These are phyloP conservation scores for Arthrobotrys megalospora DNA, from an alignment of 2,329 filamentous ascomycete species.

Conservation along the genomic window DNA sequence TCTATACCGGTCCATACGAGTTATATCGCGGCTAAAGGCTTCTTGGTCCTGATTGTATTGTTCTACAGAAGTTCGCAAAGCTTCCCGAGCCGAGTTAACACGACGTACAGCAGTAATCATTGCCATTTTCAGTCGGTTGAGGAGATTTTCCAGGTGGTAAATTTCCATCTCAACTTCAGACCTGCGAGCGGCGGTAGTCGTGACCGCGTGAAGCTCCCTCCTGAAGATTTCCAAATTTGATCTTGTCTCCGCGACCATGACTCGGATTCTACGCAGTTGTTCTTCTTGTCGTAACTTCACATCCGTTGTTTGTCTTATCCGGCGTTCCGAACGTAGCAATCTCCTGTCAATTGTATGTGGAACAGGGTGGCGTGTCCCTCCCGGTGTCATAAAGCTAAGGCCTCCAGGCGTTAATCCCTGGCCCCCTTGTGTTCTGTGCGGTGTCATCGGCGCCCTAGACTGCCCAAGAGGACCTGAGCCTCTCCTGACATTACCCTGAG, in stretches of 20 bases:
- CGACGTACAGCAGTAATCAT: not conserved
- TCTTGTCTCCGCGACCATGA: not conserved
- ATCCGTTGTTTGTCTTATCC: not conserved
- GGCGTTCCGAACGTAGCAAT: slow-evolving; percentile 2
- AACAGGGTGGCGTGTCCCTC: slow-evolving; percentile 16
- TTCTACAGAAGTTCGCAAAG: not conserved
- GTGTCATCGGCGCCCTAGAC: not conserved
- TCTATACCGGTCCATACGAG: not conserved
- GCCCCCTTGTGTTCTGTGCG: not conserved
- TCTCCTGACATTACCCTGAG: not conserved
- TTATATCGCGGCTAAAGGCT: not conserved
- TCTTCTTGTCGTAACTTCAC: not conserved
- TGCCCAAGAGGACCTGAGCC: not conserved
- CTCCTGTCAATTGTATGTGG: slow-evolving; percentile 4
- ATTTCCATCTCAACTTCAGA: not conserved
- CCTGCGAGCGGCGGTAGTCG: not conserved
- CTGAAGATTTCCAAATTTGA: not conserved
- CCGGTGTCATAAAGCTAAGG: not conserved
- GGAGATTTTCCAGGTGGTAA: not conserved
- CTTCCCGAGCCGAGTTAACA: not conserved
- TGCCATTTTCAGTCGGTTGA: not conserved
- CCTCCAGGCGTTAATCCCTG: not conserved
- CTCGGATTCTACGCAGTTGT: not conserved
- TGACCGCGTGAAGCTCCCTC: not conserved
- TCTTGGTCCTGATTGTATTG: not conserved